phyloP scores from a whole-genome alignment of 176 grass and related monocot genomes.

The Avena atlantica region DNA sequence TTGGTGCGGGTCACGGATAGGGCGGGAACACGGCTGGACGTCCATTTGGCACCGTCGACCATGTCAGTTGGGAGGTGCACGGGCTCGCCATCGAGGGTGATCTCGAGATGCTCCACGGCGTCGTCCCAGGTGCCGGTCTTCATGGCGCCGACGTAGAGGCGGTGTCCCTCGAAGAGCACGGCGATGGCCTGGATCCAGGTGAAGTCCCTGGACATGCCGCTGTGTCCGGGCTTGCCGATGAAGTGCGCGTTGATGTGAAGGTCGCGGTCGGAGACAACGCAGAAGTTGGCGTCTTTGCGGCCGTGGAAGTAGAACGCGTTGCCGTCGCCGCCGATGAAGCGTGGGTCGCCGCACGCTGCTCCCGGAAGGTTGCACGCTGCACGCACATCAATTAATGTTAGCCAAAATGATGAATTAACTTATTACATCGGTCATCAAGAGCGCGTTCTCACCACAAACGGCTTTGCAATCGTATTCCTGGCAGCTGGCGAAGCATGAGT shows the following conservation, averaged over 20 bases:
- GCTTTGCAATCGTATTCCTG: background rate
- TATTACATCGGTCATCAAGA: background rate
- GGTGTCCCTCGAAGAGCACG: slow-evolving; percentile 19
- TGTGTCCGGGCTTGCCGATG: slow-evolving; percentile 43
- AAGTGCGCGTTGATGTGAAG: slow-evolving; percentile 50
- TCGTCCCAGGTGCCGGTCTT: slow-evolving; percentile 39
- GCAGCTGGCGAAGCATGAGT: background rate
- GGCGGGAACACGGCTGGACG: background rate
- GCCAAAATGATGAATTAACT: too few species aligned
- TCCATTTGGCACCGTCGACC: slow-evolving; percentile 3
- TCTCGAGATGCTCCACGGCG: background rate
- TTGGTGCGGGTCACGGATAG: slow-evolving; percentile 40
- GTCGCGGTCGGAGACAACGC: slow-evolving; percentile 40
- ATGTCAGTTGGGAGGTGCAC: background rate
- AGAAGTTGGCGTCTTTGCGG: slow-evolving; percentile 21
- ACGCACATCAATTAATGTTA: too few species aligned
- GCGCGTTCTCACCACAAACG: background rate
- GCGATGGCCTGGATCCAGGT: slow-evolving; percentile 46
- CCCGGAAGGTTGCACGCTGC: slow-evolving; percentile 22
- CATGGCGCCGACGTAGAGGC: slow-evolving; percentile 34
- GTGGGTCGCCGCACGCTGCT: slow-evolving; percentile 27
- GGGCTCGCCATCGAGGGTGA: slow-evolving; percentile 40
- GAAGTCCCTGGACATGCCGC: slow-evolving; percentile 21
- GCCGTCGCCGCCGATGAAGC: slow-evolving; percentile 46
- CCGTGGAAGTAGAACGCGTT: slow-evolving; percentile 54